Evolutionary conservation across 2,329 filamentous ascomycete species (phyloP).

Genomic region (Pleoardoris graminearum): DNA sequence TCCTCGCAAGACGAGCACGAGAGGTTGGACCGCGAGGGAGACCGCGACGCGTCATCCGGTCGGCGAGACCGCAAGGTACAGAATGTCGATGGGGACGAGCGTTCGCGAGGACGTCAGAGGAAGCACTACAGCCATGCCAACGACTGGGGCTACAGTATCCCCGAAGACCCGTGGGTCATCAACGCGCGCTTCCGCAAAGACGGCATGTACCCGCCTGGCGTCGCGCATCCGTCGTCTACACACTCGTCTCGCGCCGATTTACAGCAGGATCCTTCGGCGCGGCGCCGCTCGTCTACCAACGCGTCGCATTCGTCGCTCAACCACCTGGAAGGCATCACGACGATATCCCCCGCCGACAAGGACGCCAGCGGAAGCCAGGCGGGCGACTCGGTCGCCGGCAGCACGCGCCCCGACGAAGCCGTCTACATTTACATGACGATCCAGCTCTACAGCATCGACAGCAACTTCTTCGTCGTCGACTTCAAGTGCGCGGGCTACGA

Average conservation of each 20-base stretch:
- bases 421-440: conserved; percentile 96
- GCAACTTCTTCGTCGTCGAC: conserved; percentile 90
- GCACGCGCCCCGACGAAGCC: conserved; percentile 58
- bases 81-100: conserved; percentile 26
- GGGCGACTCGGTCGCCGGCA: conserved; percentile 20
- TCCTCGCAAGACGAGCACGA: conserved; percentile 31
- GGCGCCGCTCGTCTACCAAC: conserved; percentile 39
- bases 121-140: conserved; percentile 52
- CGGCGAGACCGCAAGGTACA: conserved; percentile 36
- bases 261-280: conserved; percentile 29
- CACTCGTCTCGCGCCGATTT: conserved; percentile 56
- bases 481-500: conserved; percentile 99
- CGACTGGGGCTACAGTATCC: conserved; percentile 74
- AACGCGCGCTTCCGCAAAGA: conserved; percentile 85
- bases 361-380: conserved; percentile 17
- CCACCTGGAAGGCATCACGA: conserved; percentile 33
- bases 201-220: conserved; percentile 65
- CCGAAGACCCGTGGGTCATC: conserved; percentile 93
- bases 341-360: conserved; percentile 9
- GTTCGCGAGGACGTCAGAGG: conserved; percentile 42
- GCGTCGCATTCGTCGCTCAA: conserved; percentile 33
- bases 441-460: conserved; percentile 69
- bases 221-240: conserved; percentile 54
- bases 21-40: conserved; percentile 10
- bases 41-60: conserved; percentile 13